Conservation (phyloP, 805 yeast species). For the Ogataea methylovora region DNA sequence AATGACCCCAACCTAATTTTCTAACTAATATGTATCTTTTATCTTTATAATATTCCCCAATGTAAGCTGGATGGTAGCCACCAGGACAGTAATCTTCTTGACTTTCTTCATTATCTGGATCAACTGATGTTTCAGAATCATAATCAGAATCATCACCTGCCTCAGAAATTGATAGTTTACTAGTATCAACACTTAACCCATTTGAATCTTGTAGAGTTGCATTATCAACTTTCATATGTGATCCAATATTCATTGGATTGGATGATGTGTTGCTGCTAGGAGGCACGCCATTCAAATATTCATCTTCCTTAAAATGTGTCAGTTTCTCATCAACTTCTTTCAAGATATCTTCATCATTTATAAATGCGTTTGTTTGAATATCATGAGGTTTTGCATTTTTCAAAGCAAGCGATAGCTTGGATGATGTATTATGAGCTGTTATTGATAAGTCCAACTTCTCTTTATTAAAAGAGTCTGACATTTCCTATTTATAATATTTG, state of each 20-base stretch:
- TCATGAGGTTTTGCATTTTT: conserved; percentile 13
- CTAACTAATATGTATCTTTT: conserved; percentile 69
- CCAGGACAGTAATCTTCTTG: conserved; percentile 80
- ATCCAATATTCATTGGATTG: too few species aligned
- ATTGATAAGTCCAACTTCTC: conserved; percentile 2
- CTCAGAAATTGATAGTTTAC: conserved; percentile 8
- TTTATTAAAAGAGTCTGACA: neutral
- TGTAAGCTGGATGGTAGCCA: conserved; percentile 91
- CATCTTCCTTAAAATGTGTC: conserved; percentile 14
- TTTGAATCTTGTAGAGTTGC: neutral
- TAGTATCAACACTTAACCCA: neutral
- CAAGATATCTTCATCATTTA: conserved; percentile 18
- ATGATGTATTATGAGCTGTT: conserved; percentile 11
- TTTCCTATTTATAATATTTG: neutral
- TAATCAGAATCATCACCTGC: conserved; percentile 19
- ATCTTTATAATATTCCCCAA: conserved; percentile 79
- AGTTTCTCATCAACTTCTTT: conserved; percentile 21
- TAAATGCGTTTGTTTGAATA: conserved; percentile 16
- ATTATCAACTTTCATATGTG: conserved; percentile 2
- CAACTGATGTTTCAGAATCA: conserved; percentile 23
- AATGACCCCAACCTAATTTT: conserved; percentile 98
- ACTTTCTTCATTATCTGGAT: conserved; percentile 68
- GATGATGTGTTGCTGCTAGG: too few species aligned
- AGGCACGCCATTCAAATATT: conserved; percentile 2
- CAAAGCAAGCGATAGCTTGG: conserved; percentile 24